Base-by-base conservation (phyloP, 2,329 filamentous ascomycete genomes). In the Beauveria varroae region DNA sequence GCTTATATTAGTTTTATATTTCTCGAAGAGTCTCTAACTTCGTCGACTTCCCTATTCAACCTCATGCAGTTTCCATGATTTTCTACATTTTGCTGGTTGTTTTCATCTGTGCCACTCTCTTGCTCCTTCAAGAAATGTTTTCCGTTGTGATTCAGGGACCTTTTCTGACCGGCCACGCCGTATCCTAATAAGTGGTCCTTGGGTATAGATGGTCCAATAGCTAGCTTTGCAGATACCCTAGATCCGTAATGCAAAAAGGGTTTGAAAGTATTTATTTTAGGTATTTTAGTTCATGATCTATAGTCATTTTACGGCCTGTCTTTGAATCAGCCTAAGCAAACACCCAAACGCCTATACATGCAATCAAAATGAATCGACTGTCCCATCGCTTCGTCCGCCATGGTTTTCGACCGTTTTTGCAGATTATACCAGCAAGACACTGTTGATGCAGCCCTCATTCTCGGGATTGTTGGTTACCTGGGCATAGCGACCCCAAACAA, bases 401-500 rank as follows among this genome's bases (percentile, higher is more conserved):
- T 43, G 8, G 16, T 24, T 24, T 50, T 30, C 41, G 16, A 30
- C 16, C 22, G 5, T 18, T 10, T 20, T 55, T 41, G 9, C 9
- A n/a, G 12, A 24, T 67, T 65, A 74, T 28, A 73, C 72, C 60
- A 74, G 57, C 56, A 74, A 63, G 52, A 73, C 68, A 58, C 73
- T 75, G 66, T 80, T 80, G 63, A 79, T 71, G 64, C 77, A 78
- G 22, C 76, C 76, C 57, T 79, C 76, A 64, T 76, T 76, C 69
- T 81, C 78, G 3, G 76, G 76, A 66, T 78, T 79, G 70, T 81
- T 82, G 24, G 81, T 81, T 49, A 90, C 81, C 74, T 92, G 89
- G 8, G 89, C 90, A 77, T 87, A 95, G 67, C 90, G 82, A 67
- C 91, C 92, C 93, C 93, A 97, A 7, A 93, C 91, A 9, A 96